Percentiles rank a stretch among this genome's conserved stretches.
Evolutionary conservation across 768 basidiomycete genomes (phyloP).

Genomic region (Psilocybe azurescens): DNA sequence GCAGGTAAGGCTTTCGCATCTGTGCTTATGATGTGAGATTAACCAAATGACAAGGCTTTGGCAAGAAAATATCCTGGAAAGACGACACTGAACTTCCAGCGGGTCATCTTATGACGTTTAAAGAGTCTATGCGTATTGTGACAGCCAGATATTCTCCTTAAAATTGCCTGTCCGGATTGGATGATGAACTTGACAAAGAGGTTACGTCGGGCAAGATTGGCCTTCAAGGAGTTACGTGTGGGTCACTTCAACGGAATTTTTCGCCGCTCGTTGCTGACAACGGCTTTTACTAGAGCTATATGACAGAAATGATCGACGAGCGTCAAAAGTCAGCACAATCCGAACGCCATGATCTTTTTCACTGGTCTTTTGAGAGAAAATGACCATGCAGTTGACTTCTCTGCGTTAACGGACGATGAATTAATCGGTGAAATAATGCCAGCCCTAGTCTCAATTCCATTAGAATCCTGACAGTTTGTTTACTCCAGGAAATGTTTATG

Average conservation of each 20-base stretch:
- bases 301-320: constrained; percentile 59
- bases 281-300: constrained; percentile 34
- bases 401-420: constrained; percentile 48
- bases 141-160: constrained; percentile 41
- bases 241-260: background rate
- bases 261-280: too few relatives aligned
- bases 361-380: constrained; percentile 56
- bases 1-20: constrained; percentile 42
- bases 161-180: constrained; percentile 44
- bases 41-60: constrained; percentile 45
- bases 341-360: constrained; percentile 56
- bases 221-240: constrained; percentile 51
- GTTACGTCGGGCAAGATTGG: constrained; percentile 35
- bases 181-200: constrained; percentile 39
- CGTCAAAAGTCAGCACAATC: constrained; percentile 41
- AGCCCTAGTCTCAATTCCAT: too few relatives aligned
- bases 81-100: constrained; percentile 42
- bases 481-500: constrained; percentile 48
- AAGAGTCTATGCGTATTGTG: constrained; percentile 51
- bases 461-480: background rate
- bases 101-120: constrained; percentile 55
- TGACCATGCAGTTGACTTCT: constrained; percentile 38
- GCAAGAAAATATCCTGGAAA: constrained; percentile 52
- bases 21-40: background rate
- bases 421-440: constrained; percentile 35